Percentiles rank a stretch among this genome's conserved stretches.
Conservation (phyloP, 2,329 filamentous ascomycete genomes). For the Paecilomyces fulvus region DNA sequence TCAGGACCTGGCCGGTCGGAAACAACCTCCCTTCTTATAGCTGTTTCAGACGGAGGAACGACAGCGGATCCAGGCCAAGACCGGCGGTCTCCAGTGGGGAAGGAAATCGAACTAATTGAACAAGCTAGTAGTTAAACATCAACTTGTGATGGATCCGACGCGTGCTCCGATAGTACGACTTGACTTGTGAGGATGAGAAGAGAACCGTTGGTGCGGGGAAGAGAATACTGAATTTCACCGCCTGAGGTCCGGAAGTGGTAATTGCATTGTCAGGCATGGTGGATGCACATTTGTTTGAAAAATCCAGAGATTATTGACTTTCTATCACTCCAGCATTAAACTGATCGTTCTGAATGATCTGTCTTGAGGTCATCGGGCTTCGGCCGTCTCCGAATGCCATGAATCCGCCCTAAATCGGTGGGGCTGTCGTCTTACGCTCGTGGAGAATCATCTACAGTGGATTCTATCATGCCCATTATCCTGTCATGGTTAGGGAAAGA, state of each 20-base stretch:
- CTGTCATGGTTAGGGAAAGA: too few relatives aligned
- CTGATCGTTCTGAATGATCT: too few relatives aligned
- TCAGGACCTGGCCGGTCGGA: neutral
- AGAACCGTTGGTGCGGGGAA: neutral
- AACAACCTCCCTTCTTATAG: neutral
- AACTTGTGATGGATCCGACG: neutral
- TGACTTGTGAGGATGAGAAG: neutral
- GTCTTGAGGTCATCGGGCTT: neutral
- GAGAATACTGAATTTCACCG: neutral
- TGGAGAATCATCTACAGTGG: neutral
- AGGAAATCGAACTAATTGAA: neutral
- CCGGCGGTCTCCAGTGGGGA: neutral
- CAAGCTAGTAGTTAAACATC: neutral
- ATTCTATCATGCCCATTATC: too few relatives aligned
- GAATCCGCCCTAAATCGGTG: neutral
- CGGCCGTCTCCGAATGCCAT: neutral
- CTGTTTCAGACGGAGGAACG: neutral
- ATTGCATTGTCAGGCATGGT: too few relatives aligned
- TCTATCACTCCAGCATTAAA: too few relatives aligned
- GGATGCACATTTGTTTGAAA: too few relatives aligned
- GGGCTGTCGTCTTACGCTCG: neutral
- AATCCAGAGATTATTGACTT: too few relatives aligned
- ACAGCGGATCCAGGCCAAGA: too few relatives aligned
- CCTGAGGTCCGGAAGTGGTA: neutral
- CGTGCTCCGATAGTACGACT: neutral